Evolutionary conservation across 495 filamentous ascomycete species (phyloP), one percentile per base, ranked within the genome.

Genomic region (Penicillium verhagenii): DNA sequence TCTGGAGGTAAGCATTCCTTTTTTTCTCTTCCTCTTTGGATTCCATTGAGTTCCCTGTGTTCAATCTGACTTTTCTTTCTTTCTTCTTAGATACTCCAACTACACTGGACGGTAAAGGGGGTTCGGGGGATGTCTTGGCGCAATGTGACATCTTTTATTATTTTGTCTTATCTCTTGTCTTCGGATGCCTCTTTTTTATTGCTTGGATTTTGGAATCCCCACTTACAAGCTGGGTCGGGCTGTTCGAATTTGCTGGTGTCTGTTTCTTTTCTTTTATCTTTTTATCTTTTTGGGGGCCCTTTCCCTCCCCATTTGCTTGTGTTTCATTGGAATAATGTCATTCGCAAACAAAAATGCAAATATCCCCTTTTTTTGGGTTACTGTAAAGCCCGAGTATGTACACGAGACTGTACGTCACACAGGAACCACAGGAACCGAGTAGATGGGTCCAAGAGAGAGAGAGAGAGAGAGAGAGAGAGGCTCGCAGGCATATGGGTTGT

Each of bases 1-100:
- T 96, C 72, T 96, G 91, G 91, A 88, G 84, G 63, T 92, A 81
- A 64, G 82, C 77, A 40, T 16, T 59, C 47, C 40, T 42, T 44
- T n/a, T n/a, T n/a, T n/a, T n/a, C n/a, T n/a, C n/a, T n/a, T n/a
- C n/a, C n/a, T n/a, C n/a, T n/a, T n/a, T n/a, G n/a, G n/a, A n/a
- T 33, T 14, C 14, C 3, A 35, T 20, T 28, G 7, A n/a, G 19
- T 13, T 47, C n/a, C 21, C 24, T 8, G 3, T 45, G 21, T 20
- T 35, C 26, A 18, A 33, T 33, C 20, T 47, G 11, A 23, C 10
- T 31, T 18, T 35, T 40, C 9, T 43, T n/a, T n/a, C n/a, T n/a
- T n/a, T n/a, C n/a, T n/a, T n/a, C n/a, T 26, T 56, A 77, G 75
- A 70, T 77, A 77, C 62, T 74, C 72, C 52, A 66, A 60, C 18